phyloP scores from a whole-genome alignment of 2,329 filamentous ascomycete species.

The Graphilbum ipis-grandicollis region DNA sequence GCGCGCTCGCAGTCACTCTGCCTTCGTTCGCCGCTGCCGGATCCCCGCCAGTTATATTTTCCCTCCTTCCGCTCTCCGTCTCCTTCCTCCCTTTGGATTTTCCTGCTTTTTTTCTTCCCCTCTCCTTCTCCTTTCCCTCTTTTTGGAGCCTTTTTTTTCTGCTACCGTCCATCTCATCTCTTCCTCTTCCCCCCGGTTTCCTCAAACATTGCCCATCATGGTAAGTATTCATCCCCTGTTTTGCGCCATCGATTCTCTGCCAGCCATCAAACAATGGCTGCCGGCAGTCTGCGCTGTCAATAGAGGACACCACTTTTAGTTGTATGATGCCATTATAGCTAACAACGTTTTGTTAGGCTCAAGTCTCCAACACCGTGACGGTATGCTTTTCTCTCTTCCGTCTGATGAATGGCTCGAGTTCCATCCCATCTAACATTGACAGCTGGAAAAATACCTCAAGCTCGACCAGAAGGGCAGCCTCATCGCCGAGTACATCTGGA shows the following conservation, averaged over 20 bases:
- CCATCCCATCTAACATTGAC: conserved; percentile 1
- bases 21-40: conserved; percentile 3
- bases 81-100: background rate
- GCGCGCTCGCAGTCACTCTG: no score
- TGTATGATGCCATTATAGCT: no score
- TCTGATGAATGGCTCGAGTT: no score
- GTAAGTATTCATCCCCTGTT: conserved; percentile 1
- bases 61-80: background rate
- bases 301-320: no score
- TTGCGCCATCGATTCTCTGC: no score
- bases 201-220: conserved; percentile 6
- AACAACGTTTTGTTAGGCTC: no score
- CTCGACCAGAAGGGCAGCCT: conserved; percentile 78
- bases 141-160: background rate
- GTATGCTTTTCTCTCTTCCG: no score
- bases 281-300: no score
- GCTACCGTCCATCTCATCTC: background rate
- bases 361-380: conserved; percentile 6
- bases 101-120: background rate
- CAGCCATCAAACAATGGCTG: no score
- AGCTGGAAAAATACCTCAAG: conserved; percentile 84
- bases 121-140: background rate
- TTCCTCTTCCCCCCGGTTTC: no score
- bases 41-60: conserved; percentile 1
- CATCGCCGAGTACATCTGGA: conserved; percentile 59